Evolutionary conservation across 169 alveolate species (phyloP).

Genomic region (Cytauxzoon felis): DNA sequence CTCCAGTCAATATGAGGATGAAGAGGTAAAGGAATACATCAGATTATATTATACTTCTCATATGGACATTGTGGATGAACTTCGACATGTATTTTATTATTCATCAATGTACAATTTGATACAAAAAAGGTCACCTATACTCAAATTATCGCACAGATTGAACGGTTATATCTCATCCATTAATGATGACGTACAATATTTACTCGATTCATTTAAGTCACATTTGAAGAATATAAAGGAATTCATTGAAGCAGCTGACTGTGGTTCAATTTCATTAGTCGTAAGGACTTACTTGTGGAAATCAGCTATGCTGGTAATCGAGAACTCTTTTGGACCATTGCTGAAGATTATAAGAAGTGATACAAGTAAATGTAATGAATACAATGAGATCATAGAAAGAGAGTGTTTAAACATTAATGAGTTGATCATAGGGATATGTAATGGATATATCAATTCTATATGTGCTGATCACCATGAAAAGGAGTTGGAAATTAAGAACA

Average conservation of each 20-base stretch:
- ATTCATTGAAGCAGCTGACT: conserved; percentile 30
- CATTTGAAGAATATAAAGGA: conserved; percentile 14
- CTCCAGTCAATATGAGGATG: conserved; percentile 1
- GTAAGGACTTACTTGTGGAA: conserved; percentile 40
- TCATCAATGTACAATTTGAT: conserved; percentile 25
- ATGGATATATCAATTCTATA: conserved; percentile 1
- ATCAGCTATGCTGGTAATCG: conserved; percentile 9
- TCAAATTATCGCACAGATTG: background rate
- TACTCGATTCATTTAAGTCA: background rate
- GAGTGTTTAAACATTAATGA: conserved; percentile 1
- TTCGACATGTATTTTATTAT: conserved; percentile 39
- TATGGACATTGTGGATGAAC: conserved; percentile 12
- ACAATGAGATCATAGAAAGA: background rate
- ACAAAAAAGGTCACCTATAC: conserved; percentile 18
- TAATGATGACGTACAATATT: background rate
- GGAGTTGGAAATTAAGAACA: conserved; percentile 7
- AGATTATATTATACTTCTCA: conserved; percentile 5
- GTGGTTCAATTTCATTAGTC: conserved; percentile 32
- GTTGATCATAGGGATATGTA: background rate
- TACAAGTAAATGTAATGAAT: background rate
- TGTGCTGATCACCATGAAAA: background rate
- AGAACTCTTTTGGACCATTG: conserved; percentile 11
- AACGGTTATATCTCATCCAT: background rate
- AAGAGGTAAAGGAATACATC: background rate
- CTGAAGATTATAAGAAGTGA: conserved; percentile 2